Percentiles rank a stretch among this genome's conserved stretches.
phyloP scores from a whole-genome alignment of 2,329 filamentous ascomycete species.

The Xylariaceae sp. region DNA sequence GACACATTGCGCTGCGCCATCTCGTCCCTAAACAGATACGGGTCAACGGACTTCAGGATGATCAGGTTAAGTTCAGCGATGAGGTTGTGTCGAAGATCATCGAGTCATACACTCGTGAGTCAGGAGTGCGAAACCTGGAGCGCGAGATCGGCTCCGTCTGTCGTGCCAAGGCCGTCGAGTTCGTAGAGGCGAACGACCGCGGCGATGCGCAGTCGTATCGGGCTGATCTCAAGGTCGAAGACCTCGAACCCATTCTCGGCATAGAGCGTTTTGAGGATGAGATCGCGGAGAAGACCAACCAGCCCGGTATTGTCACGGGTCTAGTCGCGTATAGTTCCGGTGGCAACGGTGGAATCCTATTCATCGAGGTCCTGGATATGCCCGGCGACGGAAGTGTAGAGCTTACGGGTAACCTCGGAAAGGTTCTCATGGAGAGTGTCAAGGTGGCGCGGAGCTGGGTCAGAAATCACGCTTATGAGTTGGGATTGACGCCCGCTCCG shows the following conservation, averaged over 20 bases:
- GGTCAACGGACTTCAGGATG: slow-evolving; percentile 74
- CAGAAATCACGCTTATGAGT: slow-evolving; percentile 87
- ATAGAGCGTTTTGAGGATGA: slow-evolving; percentile 94
- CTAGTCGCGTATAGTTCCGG: slow-evolving; percentile 92
- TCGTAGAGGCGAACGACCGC: slow-evolving; percentile 79
- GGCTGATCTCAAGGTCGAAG: slow-evolving; percentile 65
- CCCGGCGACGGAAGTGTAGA: slow-evolving; percentile 87
- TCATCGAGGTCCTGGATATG: slow-evolving; percentile 98
- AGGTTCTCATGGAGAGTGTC: slow-evolving; percentile 94
- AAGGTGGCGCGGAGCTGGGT: slow-evolving; percentile 97
- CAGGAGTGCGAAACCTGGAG: slow-evolving; percentile 92
- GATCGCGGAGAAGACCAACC: slow-evolving; percentile 76
- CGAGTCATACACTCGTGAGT: slow-evolving; percentile 91
- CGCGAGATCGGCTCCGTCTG: slow-evolving; percentile 93
- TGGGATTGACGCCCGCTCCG: slow-evolving; percentile 75
- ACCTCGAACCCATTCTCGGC: slow-evolving; percentile 85
- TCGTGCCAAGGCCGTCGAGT: slow-evolving; percentile 91
- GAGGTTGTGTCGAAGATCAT: slow-evolving; percentile 94
- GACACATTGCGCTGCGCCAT: slow-evolving; percentile 87
- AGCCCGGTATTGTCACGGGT: slow-evolving; percentile 90
- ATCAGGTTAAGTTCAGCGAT: slow-evolving; percentile 70
- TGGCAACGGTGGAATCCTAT: slow-evolving; percentile 90
- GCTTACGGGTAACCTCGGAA: slow-evolving; percentile 91
- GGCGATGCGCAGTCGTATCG: slow-evolving; percentile 65
- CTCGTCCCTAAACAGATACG: slow-evolving; percentile 94